Conservation (phyloP, 768 basidiomycete genomes). For the Phanerochaete sordida region DNA sequence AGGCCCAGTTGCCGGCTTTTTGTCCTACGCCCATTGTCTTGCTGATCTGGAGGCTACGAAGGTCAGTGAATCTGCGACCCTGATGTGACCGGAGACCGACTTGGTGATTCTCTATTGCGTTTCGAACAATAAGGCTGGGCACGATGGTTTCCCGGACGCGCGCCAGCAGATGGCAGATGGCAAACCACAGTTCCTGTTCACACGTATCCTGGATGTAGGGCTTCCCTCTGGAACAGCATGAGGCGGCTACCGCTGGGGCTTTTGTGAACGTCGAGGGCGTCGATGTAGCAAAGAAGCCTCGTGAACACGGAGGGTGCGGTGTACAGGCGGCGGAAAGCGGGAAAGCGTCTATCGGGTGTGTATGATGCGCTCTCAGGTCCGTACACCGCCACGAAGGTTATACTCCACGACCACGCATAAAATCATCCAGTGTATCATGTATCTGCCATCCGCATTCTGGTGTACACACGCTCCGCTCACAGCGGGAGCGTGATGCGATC, state of each 20-base stretch:
- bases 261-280: background rate
- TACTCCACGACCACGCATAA: background rate
- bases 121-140: background rate
- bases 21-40: constrained; percentile 8
- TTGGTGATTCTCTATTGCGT: background rate
- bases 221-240: too few relatives aligned
- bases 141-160: background rate
- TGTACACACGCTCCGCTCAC: background rate
- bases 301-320: too few relatives aligned
- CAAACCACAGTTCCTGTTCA: background rate
- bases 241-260: too few relatives aligned
- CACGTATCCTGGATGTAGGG: too few relatives aligned
- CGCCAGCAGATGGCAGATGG: background rate
- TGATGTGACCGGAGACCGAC: background rate
- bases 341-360: background rate
- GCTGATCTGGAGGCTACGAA: background rate
- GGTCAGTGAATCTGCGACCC: background rate
- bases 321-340: background rate
- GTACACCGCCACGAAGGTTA: background rate
- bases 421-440: too few relatives aligned
- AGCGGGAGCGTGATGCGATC: constrained; percentile 18
- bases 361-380: background rate
- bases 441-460: too few relatives aligned
- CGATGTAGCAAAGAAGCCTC: background rate
- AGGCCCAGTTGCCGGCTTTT: background rate